Conservation (phyloP, 208 protist species). For the Wallacemonas sp. region DNA sequence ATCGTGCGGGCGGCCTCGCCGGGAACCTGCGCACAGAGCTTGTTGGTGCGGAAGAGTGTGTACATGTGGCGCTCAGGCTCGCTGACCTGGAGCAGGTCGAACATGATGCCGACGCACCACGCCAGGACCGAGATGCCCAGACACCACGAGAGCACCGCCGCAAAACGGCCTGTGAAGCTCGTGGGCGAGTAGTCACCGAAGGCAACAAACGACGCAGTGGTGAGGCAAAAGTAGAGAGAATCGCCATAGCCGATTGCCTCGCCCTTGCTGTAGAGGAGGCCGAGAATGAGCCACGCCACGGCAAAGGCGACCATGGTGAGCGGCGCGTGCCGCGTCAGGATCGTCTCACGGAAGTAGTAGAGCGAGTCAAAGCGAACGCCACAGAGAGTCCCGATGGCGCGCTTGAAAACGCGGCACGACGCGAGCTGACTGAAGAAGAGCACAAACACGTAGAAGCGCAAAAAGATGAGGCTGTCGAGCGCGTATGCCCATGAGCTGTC, state of each 20-base stretch:
- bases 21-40: conserved; percentile 52
- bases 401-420: conserved; percentile 42
- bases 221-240: conserved; percentile 56
- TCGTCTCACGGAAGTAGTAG: conserved; percentile 37
- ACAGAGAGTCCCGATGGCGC: conserved; percentile 46
- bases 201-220: conserved; percentile 48
- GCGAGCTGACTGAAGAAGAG: conserved; percentile 45
- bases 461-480: conserved; percentile 55
- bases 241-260: conserved; percentile 46
- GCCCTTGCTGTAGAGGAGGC: conserved; percentile 50
- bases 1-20: conserved; percentile 59
- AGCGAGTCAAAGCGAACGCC: conserved; percentile 43
- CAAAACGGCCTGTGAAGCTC: conserved; percentile 48
- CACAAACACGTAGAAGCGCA: conserved; percentile 72
- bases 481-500: conserved; percentile 27
- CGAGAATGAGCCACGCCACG: conserved; percentile 32
- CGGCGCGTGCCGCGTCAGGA: conserved; percentile 27
- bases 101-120: conserved; percentile 53
- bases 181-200: conserved; percentile 52
- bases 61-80: conserved; percentile 55
- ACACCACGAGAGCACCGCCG: conserved; percentile 47
- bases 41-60: conserved; percentile 66
- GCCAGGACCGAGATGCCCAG: conserved; percentile 45
- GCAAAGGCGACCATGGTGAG: conserved; percentile 27
- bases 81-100: conserved; percentile 34